These are phyloP conservation scores for Beauveria sp. DNA, from an alignment of 2,329 filamentous ascomycete species.

Conservation along the genomic window DNA sequence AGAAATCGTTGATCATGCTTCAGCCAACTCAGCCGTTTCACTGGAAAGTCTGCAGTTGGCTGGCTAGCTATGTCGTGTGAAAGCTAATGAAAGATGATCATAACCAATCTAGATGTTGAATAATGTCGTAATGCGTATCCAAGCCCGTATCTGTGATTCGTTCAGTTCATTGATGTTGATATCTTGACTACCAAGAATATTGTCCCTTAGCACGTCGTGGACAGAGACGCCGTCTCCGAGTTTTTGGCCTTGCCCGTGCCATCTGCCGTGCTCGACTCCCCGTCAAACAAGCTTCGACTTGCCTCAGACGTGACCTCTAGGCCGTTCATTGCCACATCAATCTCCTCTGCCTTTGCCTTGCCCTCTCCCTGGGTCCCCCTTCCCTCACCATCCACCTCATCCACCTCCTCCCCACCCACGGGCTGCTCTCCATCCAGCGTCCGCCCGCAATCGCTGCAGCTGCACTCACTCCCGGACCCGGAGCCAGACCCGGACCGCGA, in stretches of 20 bases:
- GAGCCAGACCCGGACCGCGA: slow-evolving; percentile 15
- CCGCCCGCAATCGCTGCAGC: slow-evolving; percentile 32
- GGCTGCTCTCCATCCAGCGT: slow-evolving; percentile 8
- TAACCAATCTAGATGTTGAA: background rate
- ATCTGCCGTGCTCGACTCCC: slow-evolving; percentile 24
- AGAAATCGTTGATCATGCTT: background rate
- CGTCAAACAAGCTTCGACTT: slow-evolving; percentile 30
- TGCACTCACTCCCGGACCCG: slow-evolving; percentile 19
- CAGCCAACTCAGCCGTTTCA: too few relatives aligned
- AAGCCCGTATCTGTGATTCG: background rate
- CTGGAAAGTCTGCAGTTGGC: background rate
- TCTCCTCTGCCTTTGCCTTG: slow-evolving; percentile 12
- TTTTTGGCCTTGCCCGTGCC: slow-evolving; percentile 26
- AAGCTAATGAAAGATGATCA: background rate
- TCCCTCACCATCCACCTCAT: slow-evolving; percentile 15
- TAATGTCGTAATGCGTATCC: background rate
- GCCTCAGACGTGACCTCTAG: slow-evolving; percentile 25
- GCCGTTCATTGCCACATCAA: slow-evolving; percentile 8
- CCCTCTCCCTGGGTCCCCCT: slow-evolving; percentile 8
- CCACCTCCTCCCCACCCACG: slow-evolving; percentile 15
- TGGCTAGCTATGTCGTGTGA: background rate
- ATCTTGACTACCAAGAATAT: background rate
- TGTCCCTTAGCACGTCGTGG: slow-evolving; percentile 21
- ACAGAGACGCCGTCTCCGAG: slow-evolving; percentile 31
- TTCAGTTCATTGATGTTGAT: background rate